Evolutionary conservation across 305 asterid genomes (phyloP).

Genomic region (Solanum hybrid): DNA sequence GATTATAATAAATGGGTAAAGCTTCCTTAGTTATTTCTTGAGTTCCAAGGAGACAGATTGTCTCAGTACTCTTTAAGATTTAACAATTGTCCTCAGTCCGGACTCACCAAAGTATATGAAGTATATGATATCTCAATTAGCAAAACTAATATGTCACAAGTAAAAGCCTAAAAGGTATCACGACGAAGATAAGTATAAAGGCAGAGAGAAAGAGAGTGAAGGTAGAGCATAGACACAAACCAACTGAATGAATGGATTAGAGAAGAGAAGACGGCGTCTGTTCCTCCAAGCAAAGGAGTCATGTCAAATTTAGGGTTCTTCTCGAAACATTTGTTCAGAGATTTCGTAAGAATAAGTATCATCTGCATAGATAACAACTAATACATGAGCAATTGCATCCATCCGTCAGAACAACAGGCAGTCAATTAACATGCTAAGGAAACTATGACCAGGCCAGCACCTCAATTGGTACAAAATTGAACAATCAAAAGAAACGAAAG

Average conservation of each 20-base stretch:
- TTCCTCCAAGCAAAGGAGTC: conserved; percentile 98
- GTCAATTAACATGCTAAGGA: conserved; percentile 9
- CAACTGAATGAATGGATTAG: conserved; percentile 95
- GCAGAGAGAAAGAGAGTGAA: conserved; percentile 8
- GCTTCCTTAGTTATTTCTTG: not conserved
- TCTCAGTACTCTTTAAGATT: not conserved
- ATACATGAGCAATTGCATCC: conserved; percentile 14
- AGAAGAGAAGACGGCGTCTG: conserved; percentile 88
- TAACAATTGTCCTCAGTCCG: not conserved
- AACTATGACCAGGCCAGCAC: not conserved
- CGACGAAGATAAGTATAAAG: not conserved
- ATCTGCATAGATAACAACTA: conserved; percentile 50
- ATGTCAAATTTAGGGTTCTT: conserved; percentile 92
- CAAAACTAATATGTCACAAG: not conserved
- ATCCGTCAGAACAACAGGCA: not conserved
- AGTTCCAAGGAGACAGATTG: not conserved
- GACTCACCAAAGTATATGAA: not conserved
- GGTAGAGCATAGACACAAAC: conserved; percentile 37
- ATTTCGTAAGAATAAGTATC: conserved; percentile 94
- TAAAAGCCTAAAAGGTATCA: not conserved
- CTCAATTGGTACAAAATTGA: not conserved
- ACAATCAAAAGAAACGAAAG: conserved; percentile 2
- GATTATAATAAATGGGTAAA: not conserved
- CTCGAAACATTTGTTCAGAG: conserved; percentile 91
- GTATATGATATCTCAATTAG: not conserved